Base-by-base conservation (phyloP, 306 rosid genomes). In the Malus sylvestris region DNA sequence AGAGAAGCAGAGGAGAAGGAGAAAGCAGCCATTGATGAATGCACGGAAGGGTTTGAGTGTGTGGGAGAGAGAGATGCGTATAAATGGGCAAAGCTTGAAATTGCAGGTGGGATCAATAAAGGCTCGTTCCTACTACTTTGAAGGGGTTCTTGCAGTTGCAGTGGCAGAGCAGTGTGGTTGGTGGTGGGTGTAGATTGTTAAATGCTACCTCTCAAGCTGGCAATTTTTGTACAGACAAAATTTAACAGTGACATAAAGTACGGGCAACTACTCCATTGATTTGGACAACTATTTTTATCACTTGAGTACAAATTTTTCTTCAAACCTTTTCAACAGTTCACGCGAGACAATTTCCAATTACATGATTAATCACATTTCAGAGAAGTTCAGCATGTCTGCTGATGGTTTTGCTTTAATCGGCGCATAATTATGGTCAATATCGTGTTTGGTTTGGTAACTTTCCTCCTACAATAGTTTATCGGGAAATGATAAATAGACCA, bases 51-150 rank as follows among this genome's bases (percentile, higher is more conserved):
- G 42, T 18, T 27, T 27, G 45, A 32, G 69, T 20, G 11, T 57
- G 23, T 53, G 80, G 29, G 8, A 60, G 59, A 4, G 58, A 77
- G 74, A 2, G 40, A 57, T 35, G 80, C 76, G 78, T 83, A 78
- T 88, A 82, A 87, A 79, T 71, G 79, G 85, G 58, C 60, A 76
- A 49, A 72, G 97, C 87, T 65, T 87, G 96, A 86, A 93, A 85
- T 87, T 86, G 76, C 88, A 76, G 97, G 90, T 90, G 85, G 51
- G 75, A 45, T 75, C 66, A 85, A 81, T 89, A 73, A 88, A 83
- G 82, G 85, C 85, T 53, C 53, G 59, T 64, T 73, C 35, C 38
- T 38, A 40, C 27, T 2, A 13, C 25, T 33, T 55, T 22, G 55
- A 49, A 15, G 8, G 27, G 2, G 4, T 30, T 66, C 11, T 25